Evolutionary conservation across 768 basidiomycete species (phyloP).

Genomic region (Heimioporus sp.): DNA sequence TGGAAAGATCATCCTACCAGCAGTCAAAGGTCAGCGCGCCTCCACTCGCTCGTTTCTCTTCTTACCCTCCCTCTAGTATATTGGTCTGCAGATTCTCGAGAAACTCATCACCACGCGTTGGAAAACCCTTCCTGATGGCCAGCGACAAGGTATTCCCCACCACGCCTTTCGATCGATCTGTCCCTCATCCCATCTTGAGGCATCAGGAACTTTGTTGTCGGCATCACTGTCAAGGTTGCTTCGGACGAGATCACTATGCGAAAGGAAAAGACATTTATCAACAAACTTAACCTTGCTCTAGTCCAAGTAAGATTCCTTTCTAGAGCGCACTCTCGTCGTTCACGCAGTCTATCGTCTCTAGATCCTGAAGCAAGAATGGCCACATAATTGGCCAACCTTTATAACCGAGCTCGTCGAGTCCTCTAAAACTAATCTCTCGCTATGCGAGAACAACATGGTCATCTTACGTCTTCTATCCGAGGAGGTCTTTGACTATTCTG

Average conservation of each 20-base stretch:
- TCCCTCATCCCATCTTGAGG: constrained; percentile 42
- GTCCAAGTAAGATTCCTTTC: constrained; percentile 66
- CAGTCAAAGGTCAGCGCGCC: constrained; percentile 70
- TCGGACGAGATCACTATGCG: constrained; percentile 87
- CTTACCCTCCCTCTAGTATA: constrained; percentile 59
- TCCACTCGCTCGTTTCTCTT: background rate
- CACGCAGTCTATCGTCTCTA: constrained; percentile 31
- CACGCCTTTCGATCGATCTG: constrained; percentile 1
- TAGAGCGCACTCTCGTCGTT: background rate
- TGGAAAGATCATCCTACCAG: constrained; percentile 79
- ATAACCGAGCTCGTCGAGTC: constrained; percentile 96
- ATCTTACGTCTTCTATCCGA: constrained; percentile 96
- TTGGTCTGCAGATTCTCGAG: constrained; percentile 95
- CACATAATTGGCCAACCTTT: constrained; percentile 98
- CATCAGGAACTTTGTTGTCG: constrained; percentile 95
- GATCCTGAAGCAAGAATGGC: constrained; percentile 99
- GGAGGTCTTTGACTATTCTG: constrained; percentile 98
- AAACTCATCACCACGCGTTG: constrained; percentile 92
- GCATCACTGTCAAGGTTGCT: constrained; percentile 87
- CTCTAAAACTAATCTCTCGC: constrained; percentile 90
- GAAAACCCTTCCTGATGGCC: constrained; percentile 93
- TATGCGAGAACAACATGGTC: constrained; percentile 99
- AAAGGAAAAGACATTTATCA: constrained; percentile 91
- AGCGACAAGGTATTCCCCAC: constrained; percentile 69
- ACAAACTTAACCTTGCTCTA: constrained; percentile 95